phyloP scores from a whole-genome alignment of 73 alveolate species.

The Paraurostyla sp. region DNA sequence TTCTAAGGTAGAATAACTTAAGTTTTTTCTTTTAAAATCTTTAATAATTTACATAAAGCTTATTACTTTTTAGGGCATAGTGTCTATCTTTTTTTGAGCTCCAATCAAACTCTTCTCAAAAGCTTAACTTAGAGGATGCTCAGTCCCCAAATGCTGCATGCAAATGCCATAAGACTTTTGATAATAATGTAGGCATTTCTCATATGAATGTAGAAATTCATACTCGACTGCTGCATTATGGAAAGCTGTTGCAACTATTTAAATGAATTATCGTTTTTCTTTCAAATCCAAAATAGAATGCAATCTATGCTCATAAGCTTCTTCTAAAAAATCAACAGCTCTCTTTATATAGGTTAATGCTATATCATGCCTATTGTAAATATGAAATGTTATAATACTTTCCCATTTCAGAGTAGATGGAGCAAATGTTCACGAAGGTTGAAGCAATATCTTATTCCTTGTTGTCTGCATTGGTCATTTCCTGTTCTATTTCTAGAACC shows the following conservation, averaged over 20 bases:
- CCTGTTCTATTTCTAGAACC: constrained; percentile 49
- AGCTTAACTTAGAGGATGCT: constrained; percentile 40
- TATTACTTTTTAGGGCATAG: constrained; percentile 31
- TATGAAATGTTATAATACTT: background rate
- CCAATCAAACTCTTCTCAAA: constrained; percentile 43
- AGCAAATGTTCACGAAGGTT: constrained; percentile 50
- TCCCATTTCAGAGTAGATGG: constrained; percentile 62
- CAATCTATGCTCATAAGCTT: constrained; percentile 27
- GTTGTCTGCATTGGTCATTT: constrained; percentile 24
- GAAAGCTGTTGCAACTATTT: constrained; percentile 60
- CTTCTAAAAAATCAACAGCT: constrained; percentile 45
- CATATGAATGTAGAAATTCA: constrained; percentile 26
- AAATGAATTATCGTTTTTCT: constrained; percentile 10
- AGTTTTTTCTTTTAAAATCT: background rate
- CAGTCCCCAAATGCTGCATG: constrained; percentile 28
- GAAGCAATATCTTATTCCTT: constrained; percentile 41
- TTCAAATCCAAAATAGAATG: constrained; percentile 8
- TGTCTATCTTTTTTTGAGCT: constrained; percentile 44
- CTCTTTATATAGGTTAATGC: constrained; percentile 35
- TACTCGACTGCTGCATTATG: constrained; percentile 63
- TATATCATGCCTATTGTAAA: constrained; percentile 34
- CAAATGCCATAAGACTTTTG: constrained; percentile 39
- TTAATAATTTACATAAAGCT: background rate
- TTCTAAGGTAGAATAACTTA: background rate
- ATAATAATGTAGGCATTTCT: constrained; percentile 18